Conservation (phyloP, 805 yeast genomes). For the Ogataea trehaloabstinens region DNA sequence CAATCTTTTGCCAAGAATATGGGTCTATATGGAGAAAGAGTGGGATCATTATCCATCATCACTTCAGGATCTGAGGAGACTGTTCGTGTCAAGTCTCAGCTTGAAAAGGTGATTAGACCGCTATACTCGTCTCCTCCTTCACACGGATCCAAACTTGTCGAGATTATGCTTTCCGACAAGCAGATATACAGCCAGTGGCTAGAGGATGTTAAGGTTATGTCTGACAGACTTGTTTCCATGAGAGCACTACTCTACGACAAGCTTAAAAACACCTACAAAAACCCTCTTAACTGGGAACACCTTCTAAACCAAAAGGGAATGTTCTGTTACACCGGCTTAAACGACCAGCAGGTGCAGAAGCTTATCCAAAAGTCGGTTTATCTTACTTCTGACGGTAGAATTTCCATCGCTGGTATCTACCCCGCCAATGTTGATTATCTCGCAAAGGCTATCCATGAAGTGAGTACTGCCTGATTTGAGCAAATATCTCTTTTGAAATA, state of each 20-base stretch:
- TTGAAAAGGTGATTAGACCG: constrained; percentile 81
- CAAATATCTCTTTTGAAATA: background rate
- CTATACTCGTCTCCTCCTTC: constrained; percentile 92
- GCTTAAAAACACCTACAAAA: constrained; percentile 48
- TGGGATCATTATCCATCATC: constrained; percentile 72
- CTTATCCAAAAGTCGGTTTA: constrained; percentile 77
- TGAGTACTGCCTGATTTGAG: constrained; percentile 26
- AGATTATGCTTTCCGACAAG: constrained; percentile 63
- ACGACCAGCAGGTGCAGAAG: constrained; percentile 63
- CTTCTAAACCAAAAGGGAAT: constrained; percentile 89
- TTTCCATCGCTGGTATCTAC: constrained; percentile 87
- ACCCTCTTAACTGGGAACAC: constrained; percentile 78
- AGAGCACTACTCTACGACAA: constrained; percentile 61
- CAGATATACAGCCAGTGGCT: constrained; percentile 73
- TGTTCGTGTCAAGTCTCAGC: constrained; percentile 55
- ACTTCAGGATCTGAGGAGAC: constrained; percentile 55
- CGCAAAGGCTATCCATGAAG: constrained; percentile 43
- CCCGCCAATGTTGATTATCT: constrained; percentile 73
- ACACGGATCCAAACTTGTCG: constrained; percentile 89
- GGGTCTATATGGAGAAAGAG: constrained; percentile 95
- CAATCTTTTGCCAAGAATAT: constrained; percentile 94
- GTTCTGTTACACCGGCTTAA: constrained; percentile 91
- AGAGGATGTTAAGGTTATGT: constrained; percentile 73
- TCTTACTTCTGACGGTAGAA: constrained; percentile 87
- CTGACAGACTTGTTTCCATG: constrained; percentile 72